These are phyloP conservation scores for Penicillium manginii DNA, from an alignment of 495 filamentous ascomycete species.

Conservation along the genomic window DNA sequence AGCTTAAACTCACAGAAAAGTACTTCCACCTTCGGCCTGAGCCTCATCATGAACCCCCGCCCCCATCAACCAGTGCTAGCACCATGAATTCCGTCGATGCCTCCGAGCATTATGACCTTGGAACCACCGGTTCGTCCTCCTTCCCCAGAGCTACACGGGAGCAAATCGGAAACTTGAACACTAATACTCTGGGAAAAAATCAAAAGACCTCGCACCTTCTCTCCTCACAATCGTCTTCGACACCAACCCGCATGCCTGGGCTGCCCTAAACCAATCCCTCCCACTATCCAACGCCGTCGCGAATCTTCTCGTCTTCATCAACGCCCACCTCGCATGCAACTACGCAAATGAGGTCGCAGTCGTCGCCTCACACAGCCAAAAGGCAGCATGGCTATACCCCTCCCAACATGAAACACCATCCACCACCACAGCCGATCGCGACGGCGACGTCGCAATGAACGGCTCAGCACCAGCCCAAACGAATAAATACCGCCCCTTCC, in stretches of 20 bases:
- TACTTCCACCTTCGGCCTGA: slow-evolving; percentile 7
- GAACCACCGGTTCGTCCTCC: slow-evolving; percentile 23
- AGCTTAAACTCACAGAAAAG: neutral
- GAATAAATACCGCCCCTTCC: slow-evolving; percentile 94
- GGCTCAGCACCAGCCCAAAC: slow-evolving; percentile 47
- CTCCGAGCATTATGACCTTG: slow-evolving; percentile 78
- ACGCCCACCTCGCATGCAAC: slow-evolving; percentile 91
- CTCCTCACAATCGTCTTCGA: slow-evolving; percentile 91
- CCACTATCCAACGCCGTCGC: slow-evolving; percentile 83
- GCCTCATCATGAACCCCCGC: slow-evolving; percentile 18
- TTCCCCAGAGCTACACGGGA: too few species aligned
- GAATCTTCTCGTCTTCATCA: slow-evolving; percentile 93
- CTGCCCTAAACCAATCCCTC: slow-evolving; percentile 73
- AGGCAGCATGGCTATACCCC: slow-evolving; percentile 89
- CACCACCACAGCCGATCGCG: slow-evolving; percentile 34
- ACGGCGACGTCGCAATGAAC: slow-evolving; percentile 35
- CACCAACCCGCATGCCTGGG: slow-evolving; percentile 95
- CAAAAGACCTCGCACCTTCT: slow-evolving; percentile 72
- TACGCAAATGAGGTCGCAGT: slow-evolving; percentile 91
- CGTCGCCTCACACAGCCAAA: slow-evolving; percentile 84
- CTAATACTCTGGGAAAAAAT: neutral
- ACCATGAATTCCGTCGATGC: slow-evolving; percentile 89
- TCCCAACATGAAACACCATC: slow-evolving; percentile 21
- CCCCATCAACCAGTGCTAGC: slow-evolving; percentile 12
- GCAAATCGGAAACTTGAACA: too few species aligned